These are phyloP conservation scores for Aspergillus arachidicola DNA, from an alignment of 2,329 filamentous ascomycete genomes.

Conservation along the genomic window DNA sequence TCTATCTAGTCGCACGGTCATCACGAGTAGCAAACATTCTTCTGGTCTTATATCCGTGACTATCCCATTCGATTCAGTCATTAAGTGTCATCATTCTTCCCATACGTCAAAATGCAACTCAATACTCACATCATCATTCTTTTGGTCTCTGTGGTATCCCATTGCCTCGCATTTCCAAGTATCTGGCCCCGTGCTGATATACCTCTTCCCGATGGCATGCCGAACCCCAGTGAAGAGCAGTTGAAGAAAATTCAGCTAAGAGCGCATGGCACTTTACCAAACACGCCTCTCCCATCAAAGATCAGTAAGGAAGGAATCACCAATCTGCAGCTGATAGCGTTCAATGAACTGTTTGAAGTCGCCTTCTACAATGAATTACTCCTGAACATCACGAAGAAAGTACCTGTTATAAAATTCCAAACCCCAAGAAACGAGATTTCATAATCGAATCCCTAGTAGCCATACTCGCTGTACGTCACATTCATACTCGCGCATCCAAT, in stretches of 20 bases:
- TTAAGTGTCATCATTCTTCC: neutral
- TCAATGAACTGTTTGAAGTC: neutral
- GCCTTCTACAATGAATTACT: neutral
- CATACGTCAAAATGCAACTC: neutral
- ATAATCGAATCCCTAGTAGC: neutral
- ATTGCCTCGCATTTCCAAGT: neutral
- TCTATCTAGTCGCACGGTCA: neutral
- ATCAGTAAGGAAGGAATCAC: neutral
- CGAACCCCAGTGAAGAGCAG: neutral
- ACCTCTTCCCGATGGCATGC: neutral
- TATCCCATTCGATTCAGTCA: neutral
- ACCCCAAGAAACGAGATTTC: neutral
- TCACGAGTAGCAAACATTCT: neutral
- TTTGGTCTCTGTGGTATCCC: neutral
- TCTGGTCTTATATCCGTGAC: neutral
- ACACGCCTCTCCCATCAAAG: neutral
- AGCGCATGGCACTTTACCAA: neutral
- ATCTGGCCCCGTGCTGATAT: neutral
- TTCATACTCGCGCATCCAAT: neutral
- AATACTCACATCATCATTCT: neutral
- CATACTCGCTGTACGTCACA: neutral
- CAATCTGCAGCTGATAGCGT: neutral
- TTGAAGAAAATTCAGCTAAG: neutral
- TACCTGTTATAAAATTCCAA: neutral
- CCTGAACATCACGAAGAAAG: neutral